Evolutionary conservation across 2,329 filamentous ascomycete species (phyloP), one percentile per base, ranked within the genome.

Genomic region (Pseudocercospora fuligena): DNA sequence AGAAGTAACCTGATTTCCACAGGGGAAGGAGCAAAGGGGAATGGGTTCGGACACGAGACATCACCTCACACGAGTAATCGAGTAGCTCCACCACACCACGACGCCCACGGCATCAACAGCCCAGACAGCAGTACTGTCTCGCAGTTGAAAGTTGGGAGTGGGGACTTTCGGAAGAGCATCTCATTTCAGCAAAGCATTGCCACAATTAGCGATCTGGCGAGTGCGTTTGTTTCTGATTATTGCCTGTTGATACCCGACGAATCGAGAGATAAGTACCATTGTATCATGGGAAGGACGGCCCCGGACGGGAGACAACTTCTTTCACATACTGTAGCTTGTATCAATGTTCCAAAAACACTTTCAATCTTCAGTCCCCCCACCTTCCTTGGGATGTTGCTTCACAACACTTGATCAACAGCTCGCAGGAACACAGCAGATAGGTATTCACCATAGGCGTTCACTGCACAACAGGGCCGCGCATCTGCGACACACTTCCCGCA

Each of bases 221-320:
- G 31, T 58, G 56, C 56, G 56, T 58, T 58, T 21, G 14, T 58
- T 43, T 40, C 27, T 27, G 27, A 27, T 33, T 16, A 56, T 33
- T 36, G 56, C 33, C 56, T 58, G 56, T 58, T 58, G 56, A 58
- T 58, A 58, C 56, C 56, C 56, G 56, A 36, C 16, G 31, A 58
- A 58, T 58, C 40, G 56, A 58, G 56, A 58, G 56, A 58, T 58
- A 21, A 36, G 31, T 58, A 36, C 29, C 56, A 58, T 43, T 31
- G 56, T 31, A 21, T 19, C 33, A 25, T 14, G 27, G 16, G 27
- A 33, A 57, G 29, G 25, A 57, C 25, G 27, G 23, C 56, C 31
- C 56, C 23, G 51, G 51, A 56, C 27, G 51, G 27, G 51, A 27
- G 11, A 56, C 51, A 27, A 56, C 27, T 31, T 27, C 47, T 33